Conservation (phyloP, 768 basidiomycete genomes). For the Exsudoporus frostii region DNA sequence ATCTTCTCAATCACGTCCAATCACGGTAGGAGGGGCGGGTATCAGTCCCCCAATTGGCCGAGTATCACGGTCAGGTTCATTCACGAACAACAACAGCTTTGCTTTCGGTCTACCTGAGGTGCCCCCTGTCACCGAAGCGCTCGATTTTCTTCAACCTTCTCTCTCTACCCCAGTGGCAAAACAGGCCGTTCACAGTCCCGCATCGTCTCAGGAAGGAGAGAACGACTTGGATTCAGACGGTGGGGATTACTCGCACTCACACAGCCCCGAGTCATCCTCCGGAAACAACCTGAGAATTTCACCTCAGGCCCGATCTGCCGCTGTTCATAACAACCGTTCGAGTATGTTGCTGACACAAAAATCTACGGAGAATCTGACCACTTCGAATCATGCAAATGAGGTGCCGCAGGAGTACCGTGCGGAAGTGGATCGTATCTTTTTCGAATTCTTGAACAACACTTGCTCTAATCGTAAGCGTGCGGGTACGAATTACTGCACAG, state of each 20-base stretch:
- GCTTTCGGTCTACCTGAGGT: slow-evolving; percentile 35
- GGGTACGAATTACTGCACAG: slow-evolving; percentile 2
- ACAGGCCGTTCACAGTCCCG: slow-evolving; percentile 23
- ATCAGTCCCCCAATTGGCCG: slow-evolving; percentile 44
- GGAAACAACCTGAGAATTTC: slow-evolving; percentile 21
- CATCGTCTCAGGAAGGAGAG: slow-evolving; percentile 50
- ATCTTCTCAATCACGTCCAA: slow-evolving; percentile 25
- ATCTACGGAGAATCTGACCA: slow-evolving; percentile 27
- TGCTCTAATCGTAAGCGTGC: slow-evolving; percentile 83
- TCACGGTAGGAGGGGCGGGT: slow-evolving; percentile 19
- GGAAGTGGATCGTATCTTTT: slow-evolving; percentile 88
- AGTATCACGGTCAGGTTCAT: slow-evolving; percentile 57
- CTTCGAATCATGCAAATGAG: slow-evolving; percentile 48
- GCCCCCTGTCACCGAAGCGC: slow-evolving; percentile 21
- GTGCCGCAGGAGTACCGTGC: slow-evolving; percentile 76
- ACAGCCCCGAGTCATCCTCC: slow-evolving; percentile 31
- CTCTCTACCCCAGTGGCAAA: slow-evolving; percentile 7
- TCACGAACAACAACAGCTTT: slow-evolving; percentile 44
- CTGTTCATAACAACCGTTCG: slow-evolving; percentile 15
- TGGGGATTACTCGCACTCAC: slow-evolving; percentile 28
- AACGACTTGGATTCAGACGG: slow-evolving; percentile 46
- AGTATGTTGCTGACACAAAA: slow-evolving; percentile 13
- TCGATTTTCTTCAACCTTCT: slow-evolving; percentile 31
- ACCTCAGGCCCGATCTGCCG: slow-evolving; percentile 20
- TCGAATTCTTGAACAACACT: slow-evolving; percentile 80